These are phyloP conservation scores for Curvularia sp. DNA, from an alignment of 2,329 filamentous ascomycete species.

Conservation along the genomic window DNA sequence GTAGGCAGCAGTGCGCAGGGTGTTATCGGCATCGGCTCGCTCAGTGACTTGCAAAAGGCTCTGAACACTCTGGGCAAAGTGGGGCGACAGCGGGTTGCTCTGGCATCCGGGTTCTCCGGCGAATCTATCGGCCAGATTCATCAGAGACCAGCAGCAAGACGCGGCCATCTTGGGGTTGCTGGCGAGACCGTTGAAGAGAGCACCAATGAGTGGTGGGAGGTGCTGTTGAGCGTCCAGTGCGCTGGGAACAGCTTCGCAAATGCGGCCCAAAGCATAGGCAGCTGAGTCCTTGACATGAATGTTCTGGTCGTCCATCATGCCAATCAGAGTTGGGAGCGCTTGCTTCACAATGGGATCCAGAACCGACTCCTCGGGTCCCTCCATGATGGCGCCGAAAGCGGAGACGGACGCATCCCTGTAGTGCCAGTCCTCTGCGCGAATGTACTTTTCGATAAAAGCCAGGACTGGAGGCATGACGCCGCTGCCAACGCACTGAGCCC, in stretches of 20 bases:
- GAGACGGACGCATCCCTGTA: conserved; percentile 94
- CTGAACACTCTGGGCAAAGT: conserved; percentile 91
- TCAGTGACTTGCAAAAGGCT: conserved; percentile 87
- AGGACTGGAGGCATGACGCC: conserved; percentile 87
- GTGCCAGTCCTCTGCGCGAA: conserved; percentile 93
- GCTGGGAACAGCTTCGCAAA: conserved; percentile 91
- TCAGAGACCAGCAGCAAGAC: conserved; percentile 98
- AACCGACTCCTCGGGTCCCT: conserved; percentile 91
- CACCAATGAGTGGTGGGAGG: conserved; percentile 82
- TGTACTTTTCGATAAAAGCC: conserved; percentile 87
- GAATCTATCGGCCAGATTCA: conserved; percentile 97
- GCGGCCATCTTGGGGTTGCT: conserved; percentile 96
- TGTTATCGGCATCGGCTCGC: conserved; percentile 80
- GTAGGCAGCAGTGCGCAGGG: conserved; percentile 92
- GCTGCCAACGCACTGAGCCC: conserved; percentile 86
- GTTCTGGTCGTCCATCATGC: conserved; percentile 87
- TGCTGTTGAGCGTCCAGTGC: conserved; percentile 86
- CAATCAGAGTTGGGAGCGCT: conserved; percentile 87
- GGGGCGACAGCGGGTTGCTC: conserved; percentile 82
- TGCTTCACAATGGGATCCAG: conserved; percentile 95
- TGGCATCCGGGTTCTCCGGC: conserved; percentile 82
- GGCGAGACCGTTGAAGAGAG: conserved; percentile 87
- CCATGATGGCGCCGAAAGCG: conserved; percentile 98
- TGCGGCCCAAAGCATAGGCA: conserved; percentile 92
- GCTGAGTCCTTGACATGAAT: conserved; percentile 95